Evolutionary conservation across 805 yeast species (phyloP), one percentile per base, ranked within the genome.

Genomic region (Tetrapisispora iriomotensis): DNA sequence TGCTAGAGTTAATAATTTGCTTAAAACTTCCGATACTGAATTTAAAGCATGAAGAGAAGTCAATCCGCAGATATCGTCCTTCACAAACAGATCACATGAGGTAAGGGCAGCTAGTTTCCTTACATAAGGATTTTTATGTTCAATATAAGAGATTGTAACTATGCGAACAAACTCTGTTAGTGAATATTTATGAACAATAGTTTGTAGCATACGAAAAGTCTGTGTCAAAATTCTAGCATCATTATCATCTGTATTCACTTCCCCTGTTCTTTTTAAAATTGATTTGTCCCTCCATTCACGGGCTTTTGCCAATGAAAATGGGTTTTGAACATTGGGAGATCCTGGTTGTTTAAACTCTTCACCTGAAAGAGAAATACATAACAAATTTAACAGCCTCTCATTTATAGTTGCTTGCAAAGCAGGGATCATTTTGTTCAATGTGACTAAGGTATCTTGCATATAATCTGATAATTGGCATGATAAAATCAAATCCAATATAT

Each of bases 91-190:
- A 24, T 74, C 71, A 50, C 94, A 76, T 1, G 95, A 80, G 0
- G 96, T 83, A 8, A 86, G 62, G 0, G 95, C 87, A 0, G 97
- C 94, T 1, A 80, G 72, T 53, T 82, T 77, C 41, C 97, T 72
- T 6, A 92, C 92, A 37, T 77, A 77, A 1, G 88, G 73, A 52
- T 77, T 78, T 38, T 75, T 80, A 57, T 84, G 90, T 39, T 85
- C 92, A 38, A 87, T 73, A 60, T 90, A 92, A 5, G 78, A 70
- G n/a, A 87, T 73, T 0, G 86, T 82, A 42, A 94, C 85, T 49
- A 77, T 75, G 35, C 94, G 71, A 17, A 87, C 95, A 64, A 90
- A 85, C 49, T 92, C 96, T 22, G 85, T 81, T 40, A 92, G 65
- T 6, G 88, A 79, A 47, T 79, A 79, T 39, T 72, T 76, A 57